Base-by-base conservation (phyloP, 2,329 filamentous ascomycete genomes). In the Aspergillus vadensis region DNA sequence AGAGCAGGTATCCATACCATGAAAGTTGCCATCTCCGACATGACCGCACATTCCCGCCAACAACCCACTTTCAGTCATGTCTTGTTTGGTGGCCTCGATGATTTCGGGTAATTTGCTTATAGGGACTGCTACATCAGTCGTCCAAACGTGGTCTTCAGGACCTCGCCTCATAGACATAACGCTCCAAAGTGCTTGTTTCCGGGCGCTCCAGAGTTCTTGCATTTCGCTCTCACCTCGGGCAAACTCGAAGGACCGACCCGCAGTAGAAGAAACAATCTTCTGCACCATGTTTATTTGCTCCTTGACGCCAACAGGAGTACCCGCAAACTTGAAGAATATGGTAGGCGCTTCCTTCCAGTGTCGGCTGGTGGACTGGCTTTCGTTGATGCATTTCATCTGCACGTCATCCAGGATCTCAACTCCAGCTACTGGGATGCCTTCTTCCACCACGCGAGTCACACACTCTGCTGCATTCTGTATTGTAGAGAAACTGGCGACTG, bases 391-490 rank as follows among this genome's bases (percentile, higher is more conserved):
- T 64, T 81, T 78, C 86, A 97, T 97, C 80, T 96, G 92, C 59
- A 92, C 89, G 72, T 96, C 92, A 77, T 97, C 93, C 27, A 97
- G 82, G 60, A 97, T 90, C 79, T 97, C 93, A 47, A 97, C 87
- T n/a, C 93, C 93, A 0, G 93, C 92, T 44, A 97, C 88, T 30
- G 91, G 91, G 10, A 97, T 85, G 25, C 92, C 92, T 56, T 89
- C 85, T 48, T 86, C 86, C 4, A 97, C 92, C 10, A 97, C 91
- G 57, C 84, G 84, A 66, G 88, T 87, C 2, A 95, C 92, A 73
- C 91, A 96, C 71, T 88, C 84, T 15, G 91, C 91, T 1, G 92
- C 92, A 65, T 86, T 80, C 49, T 89, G 86, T 64, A 96, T 76
- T 15, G 73, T 80, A 3, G 80, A 80, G 72, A 91, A 90, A 51